A percentile compares a stretch with the other conserved stretches of the same genome.
Evolutionary conservation across 2,329 filamentous ascomycete species (phyloP).

Genomic region (Ilyonectria sp.): DNA sequence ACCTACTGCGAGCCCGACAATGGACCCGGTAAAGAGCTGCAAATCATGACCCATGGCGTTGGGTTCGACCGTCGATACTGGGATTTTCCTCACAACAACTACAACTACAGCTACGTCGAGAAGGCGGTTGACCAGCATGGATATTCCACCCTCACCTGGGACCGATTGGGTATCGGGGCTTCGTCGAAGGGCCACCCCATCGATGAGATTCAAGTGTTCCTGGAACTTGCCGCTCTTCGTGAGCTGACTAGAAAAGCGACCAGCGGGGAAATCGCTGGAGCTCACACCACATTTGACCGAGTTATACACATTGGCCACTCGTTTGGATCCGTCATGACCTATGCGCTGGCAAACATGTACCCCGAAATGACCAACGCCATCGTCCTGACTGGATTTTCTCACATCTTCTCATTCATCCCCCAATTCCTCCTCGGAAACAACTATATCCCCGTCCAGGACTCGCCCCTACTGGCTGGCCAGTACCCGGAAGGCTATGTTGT

Average conservation of each 20-base stretch:
- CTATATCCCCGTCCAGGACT: constrained; percentile 59
- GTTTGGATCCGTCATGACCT: constrained; percentile 73
- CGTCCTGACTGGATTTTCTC: constrained; percentile 73
- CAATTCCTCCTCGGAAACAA: constrained; percentile 63
- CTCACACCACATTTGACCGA: constrained; percentile 57
- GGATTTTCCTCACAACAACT: constrained; percentile 70
- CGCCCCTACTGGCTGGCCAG: constrained; percentile 44
- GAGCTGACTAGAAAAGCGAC: constrained; percentile 67
- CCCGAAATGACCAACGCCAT: constrained; percentile 71
- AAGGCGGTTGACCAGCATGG: constrained; percentile 67
- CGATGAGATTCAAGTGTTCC: constrained; percentile 70
- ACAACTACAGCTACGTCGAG: constrained; percentile 75
- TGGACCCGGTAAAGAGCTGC: constrained; percentile 55
- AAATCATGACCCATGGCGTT: constrained; percentile 60
- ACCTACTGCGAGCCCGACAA: constrained; percentile 73
- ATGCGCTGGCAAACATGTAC: constrained; percentile 66
- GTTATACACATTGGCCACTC: constrained; percentile 75
- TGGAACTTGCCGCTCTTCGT: constrained; percentile 72
- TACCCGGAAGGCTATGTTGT: constrained; percentile 69
- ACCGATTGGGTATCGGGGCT: constrained; percentile 73
- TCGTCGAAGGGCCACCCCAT: constrained; percentile 73
- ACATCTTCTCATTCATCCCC: constrained; percentile 60
- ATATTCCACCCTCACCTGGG: constrained; percentile 73
- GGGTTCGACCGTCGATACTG: constrained; percentile 69
- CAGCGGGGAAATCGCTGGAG: constrained; percentile 58